phyloP scores from a whole-genome alignment of 2,329 filamentous ascomycete genomes.

The Chrysoporthe cubensis region DNA sequence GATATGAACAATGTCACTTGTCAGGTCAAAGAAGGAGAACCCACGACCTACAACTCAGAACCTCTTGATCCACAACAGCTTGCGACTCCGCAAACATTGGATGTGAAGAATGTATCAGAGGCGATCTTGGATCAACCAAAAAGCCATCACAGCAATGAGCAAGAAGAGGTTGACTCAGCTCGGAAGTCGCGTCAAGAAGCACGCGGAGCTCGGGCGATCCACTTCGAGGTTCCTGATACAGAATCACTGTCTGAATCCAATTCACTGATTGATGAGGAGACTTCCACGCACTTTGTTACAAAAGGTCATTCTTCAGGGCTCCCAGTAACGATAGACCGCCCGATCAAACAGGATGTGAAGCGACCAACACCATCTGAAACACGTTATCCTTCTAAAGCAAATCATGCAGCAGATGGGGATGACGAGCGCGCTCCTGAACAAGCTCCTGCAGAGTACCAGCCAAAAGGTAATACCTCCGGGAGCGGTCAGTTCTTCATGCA shows the following conservation, averaged over 20 bases:
- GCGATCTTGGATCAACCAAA: background rate
- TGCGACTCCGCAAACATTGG: background rate
- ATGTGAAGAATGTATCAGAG: background rate
- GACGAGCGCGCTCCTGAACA: background rate
- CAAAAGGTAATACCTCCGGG: too few relatives aligned
- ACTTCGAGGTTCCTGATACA: background rate
- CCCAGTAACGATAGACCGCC: background rate
- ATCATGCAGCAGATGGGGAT: background rate
- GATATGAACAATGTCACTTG: background rate
- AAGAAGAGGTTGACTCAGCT: background rate
- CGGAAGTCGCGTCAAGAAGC: background rate
- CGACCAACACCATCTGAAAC: background rate
- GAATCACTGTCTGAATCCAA: background rate
- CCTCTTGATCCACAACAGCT: background rate
- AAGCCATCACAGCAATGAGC: background rate
- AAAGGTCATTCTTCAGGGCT: background rate
- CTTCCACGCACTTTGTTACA: background rate
- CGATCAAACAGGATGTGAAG: background rate
- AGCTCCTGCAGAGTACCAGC: too few relatives aligned
- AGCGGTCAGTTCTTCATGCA: too few relatives aligned
- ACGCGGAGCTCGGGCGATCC: background rate
- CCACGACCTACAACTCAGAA: background rate
- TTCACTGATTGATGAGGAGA: background rate
- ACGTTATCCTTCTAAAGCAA: background rate
- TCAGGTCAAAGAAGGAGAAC: background rate